Evolutionary conservation across 78 protist genomes (phyloP).

Genomic region (Pigoraptor vietnamica): DNA sequence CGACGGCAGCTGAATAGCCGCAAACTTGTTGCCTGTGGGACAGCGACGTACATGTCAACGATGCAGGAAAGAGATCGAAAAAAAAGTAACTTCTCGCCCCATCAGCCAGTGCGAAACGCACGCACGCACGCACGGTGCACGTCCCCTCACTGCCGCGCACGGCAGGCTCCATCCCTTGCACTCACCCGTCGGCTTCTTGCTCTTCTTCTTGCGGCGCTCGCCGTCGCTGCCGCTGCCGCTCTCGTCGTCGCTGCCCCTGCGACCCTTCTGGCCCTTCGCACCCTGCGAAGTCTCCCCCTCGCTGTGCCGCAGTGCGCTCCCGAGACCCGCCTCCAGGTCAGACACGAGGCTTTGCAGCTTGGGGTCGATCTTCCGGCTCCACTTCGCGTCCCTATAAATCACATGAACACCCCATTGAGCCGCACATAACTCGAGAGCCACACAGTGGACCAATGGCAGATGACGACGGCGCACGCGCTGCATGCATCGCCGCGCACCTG

Average conservation of each 20-base stretch:
- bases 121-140: not conserved
- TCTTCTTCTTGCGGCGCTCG: not conserved
- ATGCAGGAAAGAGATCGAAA: not conserved
- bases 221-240: not conserved
- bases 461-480: not conserved
- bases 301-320: not conserved
- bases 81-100: not conserved
- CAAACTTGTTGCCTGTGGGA: not conserved
- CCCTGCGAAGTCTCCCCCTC: not conserved
- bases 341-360: not conserved
- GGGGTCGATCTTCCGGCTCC: not conserved
- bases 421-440: not conserved
- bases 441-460: not conserved
- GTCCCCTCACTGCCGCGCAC: not conserved
- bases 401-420: not conserved
- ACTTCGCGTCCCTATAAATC: not conserved
- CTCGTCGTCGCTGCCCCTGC: not conserved
- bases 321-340: slow-evolving; percentile 20
- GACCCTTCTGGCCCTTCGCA: not conserved
- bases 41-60: not conserved
- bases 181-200: not conserved
- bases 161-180: not conserved
- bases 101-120: too few relatives aligned
- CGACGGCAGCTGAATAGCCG: not conserved
- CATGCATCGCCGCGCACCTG: not conserved